Evolutionary conservation across 2,329 filamentous ascomycete genomes (phyloP), one percentile per base, ranked within the genome.

Genomic region (Curvularia lunata): DNA sequence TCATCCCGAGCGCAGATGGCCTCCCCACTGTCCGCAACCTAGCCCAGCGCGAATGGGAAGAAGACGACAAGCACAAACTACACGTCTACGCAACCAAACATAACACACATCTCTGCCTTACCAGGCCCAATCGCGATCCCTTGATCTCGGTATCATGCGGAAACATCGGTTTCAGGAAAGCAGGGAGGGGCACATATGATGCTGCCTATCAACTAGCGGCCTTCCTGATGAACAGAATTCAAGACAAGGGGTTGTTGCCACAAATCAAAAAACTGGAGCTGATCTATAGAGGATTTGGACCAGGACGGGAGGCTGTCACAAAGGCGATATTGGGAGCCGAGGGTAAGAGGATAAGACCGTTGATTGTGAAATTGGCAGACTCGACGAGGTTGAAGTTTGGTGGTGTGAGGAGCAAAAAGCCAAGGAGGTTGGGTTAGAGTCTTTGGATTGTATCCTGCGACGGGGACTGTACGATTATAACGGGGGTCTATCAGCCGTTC

Each of bases 81-180:
- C 91, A 97, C 80, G 83, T 99, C 75, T 94, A 87, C 79, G 81
- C 90, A 27, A 89, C 91, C 76, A 96, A 92, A 80, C 95, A 97
- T 85, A 99, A 99, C 81, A 95, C 91, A 19, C 92, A 98, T 78
- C 85, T 99, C 70, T 97, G 93, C 1, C 86, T 97, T 65, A 91
- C 92, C 21, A 88, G 89, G 71, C 93, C 95, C 27, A 88, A 92
- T 75, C 85, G 89, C 47, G 86, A 91, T 63, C 86, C 91, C 27
- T 85, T 98, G 64, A 83, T 99, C 63, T 92, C 89, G 12, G 78
- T 96, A 67, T 91, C 90, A 1, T 86, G 88, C 58, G 95, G 95
- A 48, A 92, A 97, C 72, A 86, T 99, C 58, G 94, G 94, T n/a
- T 97, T 97, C 81, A 85, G 84, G 70, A 96, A 98, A 80, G 83